Evolutionary conservation across 176 grass and related monocot species (phyloP), one percentile per base, ranked within the genome.

Genomic region (Poa pratensis): DNA sequence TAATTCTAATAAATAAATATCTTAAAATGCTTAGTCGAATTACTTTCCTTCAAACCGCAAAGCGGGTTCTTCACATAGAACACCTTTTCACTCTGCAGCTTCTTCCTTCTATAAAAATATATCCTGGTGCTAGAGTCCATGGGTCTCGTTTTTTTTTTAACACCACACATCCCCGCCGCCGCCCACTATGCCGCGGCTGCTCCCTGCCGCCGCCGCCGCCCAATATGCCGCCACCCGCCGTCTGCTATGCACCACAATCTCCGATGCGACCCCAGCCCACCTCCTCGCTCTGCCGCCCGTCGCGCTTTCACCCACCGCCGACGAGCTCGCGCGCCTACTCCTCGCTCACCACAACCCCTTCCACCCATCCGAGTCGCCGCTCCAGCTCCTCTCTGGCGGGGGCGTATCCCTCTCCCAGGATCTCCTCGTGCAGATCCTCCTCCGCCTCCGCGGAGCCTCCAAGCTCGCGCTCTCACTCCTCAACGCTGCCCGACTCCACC

Each of bases 401-500:
- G 88, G 90, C 37, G 76, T 91, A 34, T 67, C 81, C 76, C 86
- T 94, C 76, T 23, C 89, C 2, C 37, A 73, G 28, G 67, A 67
- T 40, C 90, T 93, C 84, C 89, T 97, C 69, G 79, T 89, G 40
- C 92, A 97, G 83, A 85, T 89, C 79, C 92, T 97, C 78, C 92
- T 97, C 81, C 92, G 95, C 67, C 95, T 94, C 55, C 95, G 92
- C 19, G 85, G 92, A 84, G 90, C 92, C 24, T 97, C 95, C 86
- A 97, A 94, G 60, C 83, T 92, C 70, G 86, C 92, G 14, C 89
- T 97, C 52, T 85, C 88, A 40, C 88, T 97, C 75, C 94, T 97
- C 84, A 76, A 92, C 86, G 82, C 88, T 63, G 88, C 78, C 50
- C 90, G 90, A 20, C 74, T 91, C 84, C 90, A 97, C 81, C 66